Conservation (phyloP, 2,329 filamentous ascomycete genomes). For the Pyricularia sp. region DNA sequence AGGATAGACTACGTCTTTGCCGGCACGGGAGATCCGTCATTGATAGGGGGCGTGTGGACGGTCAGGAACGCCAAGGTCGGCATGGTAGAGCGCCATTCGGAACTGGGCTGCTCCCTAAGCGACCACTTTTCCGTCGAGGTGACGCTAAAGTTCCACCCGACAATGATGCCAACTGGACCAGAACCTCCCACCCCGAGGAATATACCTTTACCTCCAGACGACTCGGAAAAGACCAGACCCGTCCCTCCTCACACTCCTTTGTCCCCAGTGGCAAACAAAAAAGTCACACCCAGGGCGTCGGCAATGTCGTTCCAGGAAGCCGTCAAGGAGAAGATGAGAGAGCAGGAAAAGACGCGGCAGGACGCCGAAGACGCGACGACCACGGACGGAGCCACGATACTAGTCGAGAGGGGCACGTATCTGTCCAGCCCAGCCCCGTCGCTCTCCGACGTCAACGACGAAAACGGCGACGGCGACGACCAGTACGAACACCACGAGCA, state of each 20-base stretch:
- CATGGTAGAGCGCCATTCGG: conserved; percentile 74
- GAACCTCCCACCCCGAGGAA: not conserved
- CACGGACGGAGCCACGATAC: conserved; percentile 14
- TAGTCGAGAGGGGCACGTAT: conserved; percentile 26
- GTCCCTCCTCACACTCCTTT: not conserved
- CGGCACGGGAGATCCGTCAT: conserved; percentile 34
- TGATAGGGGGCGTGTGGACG: conserved; percentile 45
- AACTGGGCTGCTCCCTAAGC: conserved; percentile 75
- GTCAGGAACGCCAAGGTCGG: conserved; percentile 64
- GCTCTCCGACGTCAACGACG: not conserved
- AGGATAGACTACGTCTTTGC: conserved; percentile 90
- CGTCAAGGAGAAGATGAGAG: not conserved
- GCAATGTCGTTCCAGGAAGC: not conserved
- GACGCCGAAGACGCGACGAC: conserved; percentile 8
- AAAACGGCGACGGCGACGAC: conserved; percentile 9
- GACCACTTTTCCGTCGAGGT: conserved; percentile 92
- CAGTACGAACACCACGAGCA: conserved; percentile 9
- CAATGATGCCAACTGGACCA: not conserved
- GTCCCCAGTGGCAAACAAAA: not conserved
- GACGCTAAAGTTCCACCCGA: conserved; percentile 39
- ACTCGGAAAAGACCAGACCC: not conserved
- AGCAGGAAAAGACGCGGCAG: conserved; percentile 11
- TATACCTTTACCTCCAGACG: not conserved
- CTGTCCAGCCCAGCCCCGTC: conserved; percentile 25
- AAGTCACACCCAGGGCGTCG: not conserved